Conservation (phyloP, 1,284 basidiomycete genomes). For the Entoloma clypeatum region DNA sequence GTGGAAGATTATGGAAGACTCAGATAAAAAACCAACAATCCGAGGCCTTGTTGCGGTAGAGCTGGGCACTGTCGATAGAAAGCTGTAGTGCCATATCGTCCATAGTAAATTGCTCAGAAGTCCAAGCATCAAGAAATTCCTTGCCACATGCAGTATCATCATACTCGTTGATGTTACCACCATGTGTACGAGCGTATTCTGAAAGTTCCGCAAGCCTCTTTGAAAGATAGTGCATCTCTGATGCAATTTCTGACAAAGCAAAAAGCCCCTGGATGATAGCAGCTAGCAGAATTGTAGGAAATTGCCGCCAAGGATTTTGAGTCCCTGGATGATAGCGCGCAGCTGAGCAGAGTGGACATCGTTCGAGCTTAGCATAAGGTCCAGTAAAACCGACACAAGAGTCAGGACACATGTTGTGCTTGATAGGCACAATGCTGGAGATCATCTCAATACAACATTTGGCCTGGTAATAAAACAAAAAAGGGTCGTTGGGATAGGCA, state of each 20-base stretch:
- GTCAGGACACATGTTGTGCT: slow-evolving; percentile 20
- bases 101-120: slow-evolving; percentile 18
- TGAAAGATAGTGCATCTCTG: slow-evolving; percentile 11
- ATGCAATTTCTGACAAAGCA: slow-evolving; percentile 6
- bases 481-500: slow-evolving; percentile 9
- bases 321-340: slow-evolving; percentile 11
- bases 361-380: slow-evolving; percentile 6
- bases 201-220: slow-evolving; percentile 9
- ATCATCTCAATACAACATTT: slow-evolving; percentile 7
- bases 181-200: background rate
- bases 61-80: slow-evolving; percentile 32
- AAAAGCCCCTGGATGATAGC: slow-evolving; percentile 16
- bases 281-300: slow-evolving; percentile 16
- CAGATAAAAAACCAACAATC: slow-evolving; percentile 32
- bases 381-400: slow-evolving; percentile 19
- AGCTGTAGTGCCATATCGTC: slow-evolving; percentile 27
- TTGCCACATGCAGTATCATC: slow-evolving; percentile 20
- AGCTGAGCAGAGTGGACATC: slow-evolving; percentile 14
- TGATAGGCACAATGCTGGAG: slow-evolving; percentile 12
- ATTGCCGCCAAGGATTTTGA: slow-evolving; percentile 21
- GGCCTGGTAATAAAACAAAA: slow-evolving; percentile 13
- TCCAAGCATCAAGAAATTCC: slow-evolving; percentile 20
- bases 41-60: slow-evolving; percentile 30
- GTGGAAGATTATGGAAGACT: slow-evolving; percentile 21
- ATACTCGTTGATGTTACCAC: slow-evolving; percentile 8